Base-by-base conservation (phyloP, 1,284 basidiomycete species). In the Papiliotrema fonsecae region DNA sequence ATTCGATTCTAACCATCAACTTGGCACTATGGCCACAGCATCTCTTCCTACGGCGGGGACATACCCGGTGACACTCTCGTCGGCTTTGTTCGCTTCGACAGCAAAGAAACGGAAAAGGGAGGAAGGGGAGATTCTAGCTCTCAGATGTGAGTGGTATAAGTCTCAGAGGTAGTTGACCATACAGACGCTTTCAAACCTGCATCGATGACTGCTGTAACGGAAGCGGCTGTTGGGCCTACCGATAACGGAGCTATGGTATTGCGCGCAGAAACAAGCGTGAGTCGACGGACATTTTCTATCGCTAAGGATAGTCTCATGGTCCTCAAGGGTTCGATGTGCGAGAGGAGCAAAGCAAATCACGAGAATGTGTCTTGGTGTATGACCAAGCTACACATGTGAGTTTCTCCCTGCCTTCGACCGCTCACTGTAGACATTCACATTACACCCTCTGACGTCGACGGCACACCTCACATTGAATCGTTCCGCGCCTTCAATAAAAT, bases 111-210 rank as follows among this genome's bases (percentile, higher is more conserved):
- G 45, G 34, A 56, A 50, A 28, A 42, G 48, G 16, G 46, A 41
- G 6, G 39, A 42, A n/a, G 30, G 16, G 18, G 40, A 60, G 30
- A 18, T 62, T n/a, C 11, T 60, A 6, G 64, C 56, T 3, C 42
- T 66, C 3, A 43, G 49, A 43, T 66, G 64, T 66, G 40, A 54
- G 63, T 45, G 10, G 24, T 18, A 16, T 10, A 4, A 27, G 11
- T 28, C 6, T 30, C 21, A 37, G 3, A 32, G 6, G 16, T 26
- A 28, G 40, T 30, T 32, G 10, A 43, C 4, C 21, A 2, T 32
- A 2, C 47, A 71, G 69, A 70, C 49, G 45, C 52, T 11, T 72
- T 72, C 64, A 72, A 72, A 50, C 69, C 69, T 5, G 64, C 55
- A 2, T 68, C 65, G 3, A 59, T 72, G 26, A 56, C 53, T 30